Evolutionary conservation across 2,329 filamentous ascomycete species (phyloP).

Genomic region (Dothideomycetidae sp.): DNA sequence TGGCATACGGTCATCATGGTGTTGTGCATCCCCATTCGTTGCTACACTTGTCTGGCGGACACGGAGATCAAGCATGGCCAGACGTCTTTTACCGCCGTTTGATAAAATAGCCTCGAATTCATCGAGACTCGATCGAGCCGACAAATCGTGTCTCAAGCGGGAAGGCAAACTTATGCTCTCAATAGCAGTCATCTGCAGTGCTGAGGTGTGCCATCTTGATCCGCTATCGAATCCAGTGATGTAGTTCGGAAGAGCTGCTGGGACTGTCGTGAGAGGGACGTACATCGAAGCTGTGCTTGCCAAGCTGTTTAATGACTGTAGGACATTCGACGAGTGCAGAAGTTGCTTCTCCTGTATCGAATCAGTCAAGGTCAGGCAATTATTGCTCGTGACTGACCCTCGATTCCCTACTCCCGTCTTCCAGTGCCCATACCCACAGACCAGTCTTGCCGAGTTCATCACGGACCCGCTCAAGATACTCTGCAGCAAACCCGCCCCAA

Average conservation of each 20-base stretch:
- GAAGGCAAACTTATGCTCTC: constrained; percentile 69
- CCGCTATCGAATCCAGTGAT: constrained; percentile 41
- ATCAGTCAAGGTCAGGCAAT: constrained; percentile 4
- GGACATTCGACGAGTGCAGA: constrained; percentile 56
- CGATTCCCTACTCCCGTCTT: constrained; percentile 36
- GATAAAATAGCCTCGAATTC: constrained; percentile 55
- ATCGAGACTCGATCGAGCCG: constrained; percentile 40
- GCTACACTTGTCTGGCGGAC: constrained; percentile 27
- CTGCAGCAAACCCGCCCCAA: constrained; percentile 34
- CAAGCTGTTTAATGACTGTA: constrained; percentile 55
- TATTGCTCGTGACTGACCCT: constrained; percentile 12
- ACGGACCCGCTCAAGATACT: constrained; percentile 48
- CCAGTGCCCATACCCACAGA: constrained; percentile 76
- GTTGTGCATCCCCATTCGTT: constrained; percentile 15
- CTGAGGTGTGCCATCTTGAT: constrained; percentile 69
- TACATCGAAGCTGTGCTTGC: constrained; percentile 61
- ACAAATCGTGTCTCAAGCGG: constrained; percentile 41
- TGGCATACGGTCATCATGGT: constrained; percentile 18
- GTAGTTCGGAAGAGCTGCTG: constrained; percentile 41
- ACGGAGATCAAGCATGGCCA: constrained; percentile 60
- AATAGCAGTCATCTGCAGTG: constrained; percentile 58
- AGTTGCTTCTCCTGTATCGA: constrained; percentile 44
- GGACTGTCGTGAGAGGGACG: constrained; percentile 56
- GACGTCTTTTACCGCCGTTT: constrained; percentile 60
- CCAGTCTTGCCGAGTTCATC: constrained; percentile 85